These are phyloP conservation scores for Cadophora malorum DNA, from an alignment of 2,329 filamentous ascomycete species.

Conservation along the genomic window DNA sequence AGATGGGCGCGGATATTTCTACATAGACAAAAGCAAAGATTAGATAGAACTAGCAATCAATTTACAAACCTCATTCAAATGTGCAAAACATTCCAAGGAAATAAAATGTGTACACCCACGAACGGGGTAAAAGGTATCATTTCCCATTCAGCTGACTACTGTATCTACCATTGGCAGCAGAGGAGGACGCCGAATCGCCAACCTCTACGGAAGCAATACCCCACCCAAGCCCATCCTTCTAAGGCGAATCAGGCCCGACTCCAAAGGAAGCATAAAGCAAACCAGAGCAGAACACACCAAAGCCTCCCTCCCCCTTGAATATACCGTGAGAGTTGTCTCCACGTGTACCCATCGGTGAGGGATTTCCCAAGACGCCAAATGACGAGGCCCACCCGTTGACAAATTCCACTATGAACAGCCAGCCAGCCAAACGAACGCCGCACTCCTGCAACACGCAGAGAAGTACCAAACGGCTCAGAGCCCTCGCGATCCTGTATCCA, in stretches of 20 bases:
- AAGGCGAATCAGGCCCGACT: not conserved
- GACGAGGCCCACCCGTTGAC: slow-evolving; percentile 6
- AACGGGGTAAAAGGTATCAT: not conserved
- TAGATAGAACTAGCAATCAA: not conserved
- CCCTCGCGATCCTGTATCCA: slow-evolving; percentile 1
- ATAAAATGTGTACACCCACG: no score
- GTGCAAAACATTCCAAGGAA: no score
- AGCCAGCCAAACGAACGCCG: slow-evolving; percentile 14
- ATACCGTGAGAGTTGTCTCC: not conserved
- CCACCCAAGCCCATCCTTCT: slow-evolving; percentile 7
- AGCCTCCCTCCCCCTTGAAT: not conserved
- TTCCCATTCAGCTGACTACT: slow-evolving; percentile 9
- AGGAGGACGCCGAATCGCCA: not conserved
- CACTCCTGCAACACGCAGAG: slow-evolving; percentile 11
- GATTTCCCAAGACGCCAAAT: slow-evolving; percentile 19
- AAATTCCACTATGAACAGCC: not conserved
- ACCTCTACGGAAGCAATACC: not conserved
- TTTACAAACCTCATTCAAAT: not conserved
- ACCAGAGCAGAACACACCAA: not conserved
- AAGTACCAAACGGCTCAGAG: not conserved
- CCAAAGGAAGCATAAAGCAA: not conserved
- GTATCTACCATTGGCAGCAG: not conserved
- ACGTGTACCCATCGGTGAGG: slow-evolving; percentile 7
- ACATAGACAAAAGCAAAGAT: not conserved
- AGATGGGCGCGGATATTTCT: not conserved